Evolutionary conservation across 768 basidiomycete genomes (phyloP).

Genomic region (Agrocybe pediades): DNA sequence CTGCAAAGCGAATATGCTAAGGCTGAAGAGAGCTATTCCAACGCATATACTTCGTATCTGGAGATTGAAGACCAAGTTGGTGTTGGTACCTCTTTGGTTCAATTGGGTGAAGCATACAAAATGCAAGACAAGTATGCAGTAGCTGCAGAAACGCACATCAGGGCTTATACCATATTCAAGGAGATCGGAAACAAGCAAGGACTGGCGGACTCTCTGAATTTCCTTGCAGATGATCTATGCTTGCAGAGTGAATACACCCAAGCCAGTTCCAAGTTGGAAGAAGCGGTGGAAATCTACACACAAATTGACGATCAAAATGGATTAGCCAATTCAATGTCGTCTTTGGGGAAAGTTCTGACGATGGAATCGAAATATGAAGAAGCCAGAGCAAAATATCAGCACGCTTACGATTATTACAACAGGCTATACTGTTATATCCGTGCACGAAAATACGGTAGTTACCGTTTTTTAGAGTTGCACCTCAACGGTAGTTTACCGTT

Average conservation of each 20-base stretch:
- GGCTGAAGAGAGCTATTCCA: background rate
- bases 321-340: background rate
- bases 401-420: background rate
- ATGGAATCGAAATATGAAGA: background rate
- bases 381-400: background rate
- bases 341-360: background rate
- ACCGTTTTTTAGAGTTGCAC: no score
- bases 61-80: background rate
- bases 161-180: background rate
- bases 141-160: background rate
- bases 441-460: no score
- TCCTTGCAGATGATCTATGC: background rate
- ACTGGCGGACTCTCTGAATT: background rate
- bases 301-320: background rate
- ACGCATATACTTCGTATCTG: background rate
- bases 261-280: background rate
- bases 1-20: background rate
- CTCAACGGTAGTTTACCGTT: no score
- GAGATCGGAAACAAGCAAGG: background rate
- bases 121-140: background rate
- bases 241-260: background rate
- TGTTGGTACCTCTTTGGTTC: background rate
- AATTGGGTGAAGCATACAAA: background rate
- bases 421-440: no score
- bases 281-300: background rate